Evolutionary conservation across 2,329 filamentous ascomycete species (phyloP).

Genomic region (Blumeria hordei): DNA sequence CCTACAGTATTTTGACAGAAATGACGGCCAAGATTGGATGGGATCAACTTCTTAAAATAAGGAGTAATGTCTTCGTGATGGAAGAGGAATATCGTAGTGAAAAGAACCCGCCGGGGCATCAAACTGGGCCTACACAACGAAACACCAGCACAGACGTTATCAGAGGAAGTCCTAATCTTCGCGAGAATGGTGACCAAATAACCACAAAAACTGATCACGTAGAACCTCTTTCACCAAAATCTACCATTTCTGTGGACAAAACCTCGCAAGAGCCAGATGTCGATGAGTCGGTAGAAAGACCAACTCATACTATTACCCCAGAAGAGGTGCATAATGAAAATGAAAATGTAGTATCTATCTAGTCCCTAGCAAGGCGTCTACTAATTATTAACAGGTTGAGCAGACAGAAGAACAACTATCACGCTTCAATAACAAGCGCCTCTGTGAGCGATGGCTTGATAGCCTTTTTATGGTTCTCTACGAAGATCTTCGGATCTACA

Average conservation of each 20-base stretch:
- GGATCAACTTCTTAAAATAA: conserved; percentile 84
- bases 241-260: conserved; percentile 8
- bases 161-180: conserved; percentile 40
- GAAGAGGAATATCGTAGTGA: conserved; percentile 94
- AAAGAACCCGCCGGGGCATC: conserved; percentile 34
- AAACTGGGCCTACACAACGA: conserved; percentile 25
- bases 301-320: conserved; percentile 53
- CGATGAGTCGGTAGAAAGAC: conserved; percentile 38
- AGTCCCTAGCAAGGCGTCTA: conserved; percentile 9
- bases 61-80: conserved; percentile 97
- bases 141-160: conserved; percentile 63
- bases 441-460: conserved; percentile 94
- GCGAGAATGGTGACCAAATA: conserved; percentile 14
- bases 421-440: conserved; percentile 85
- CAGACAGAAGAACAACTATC: conserved; percentile 52
- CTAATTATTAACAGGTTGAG: conserved; percentile 23
- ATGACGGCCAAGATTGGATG: conserved; percentile 93
- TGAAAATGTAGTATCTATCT: conserved; percentile 31
- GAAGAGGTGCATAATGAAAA: conserved; percentile 52
- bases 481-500: conserved; percentile 92
- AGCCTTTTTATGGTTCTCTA: conserved; percentile 99
- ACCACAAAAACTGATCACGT: conserved; percentile 14
- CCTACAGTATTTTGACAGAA: conserved; percentile 81
- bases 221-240: conserved; percentile 5
- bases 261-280: not conserved